A percentile compares a stretch with the other conserved stretches of the same genome.
Evolutionary conservation across 73 alveolate genomes (phyloP).

Genomic region (Tetrahymena thermophila): DNA sequence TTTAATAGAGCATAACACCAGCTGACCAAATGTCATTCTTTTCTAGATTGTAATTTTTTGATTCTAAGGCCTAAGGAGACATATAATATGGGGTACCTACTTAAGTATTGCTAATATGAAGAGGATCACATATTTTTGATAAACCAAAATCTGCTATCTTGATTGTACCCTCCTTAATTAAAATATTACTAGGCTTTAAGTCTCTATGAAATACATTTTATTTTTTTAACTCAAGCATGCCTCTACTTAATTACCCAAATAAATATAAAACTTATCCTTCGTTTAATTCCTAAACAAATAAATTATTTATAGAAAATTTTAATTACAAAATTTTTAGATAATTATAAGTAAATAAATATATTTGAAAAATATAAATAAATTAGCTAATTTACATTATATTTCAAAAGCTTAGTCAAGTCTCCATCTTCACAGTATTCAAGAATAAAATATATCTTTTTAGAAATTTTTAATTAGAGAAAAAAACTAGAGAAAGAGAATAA

Average conservation of each 20-base stretch:
- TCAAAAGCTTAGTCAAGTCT: neutral
- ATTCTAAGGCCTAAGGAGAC: constrained; percentile 1
- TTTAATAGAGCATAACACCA: constrained; percentile 4
- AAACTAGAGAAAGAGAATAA: too few relatives aligned
- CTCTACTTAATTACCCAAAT: neutral
- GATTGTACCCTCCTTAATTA: neutral
- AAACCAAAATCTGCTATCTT: constrained; percentile 10
- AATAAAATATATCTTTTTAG: neutral
- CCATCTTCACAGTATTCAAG: neutral
- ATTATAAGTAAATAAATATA: neutral
- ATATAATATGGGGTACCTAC: neutral
- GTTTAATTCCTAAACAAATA: neutral
- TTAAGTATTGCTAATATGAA: neutral
- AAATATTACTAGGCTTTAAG: neutral
- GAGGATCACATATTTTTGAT: neutral
- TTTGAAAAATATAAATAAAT: neutral
- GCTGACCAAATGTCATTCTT: constrained; percentile 14
- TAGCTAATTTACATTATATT: neutral
- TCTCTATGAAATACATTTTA: constrained; percentile 9
- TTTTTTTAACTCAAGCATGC: neutral
- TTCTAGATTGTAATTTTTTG: neutral
- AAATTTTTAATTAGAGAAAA: neutral
- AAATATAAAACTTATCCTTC: neutral
- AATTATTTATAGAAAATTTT: neutral
- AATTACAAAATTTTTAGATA: neutral